Evolutionary conservation across 2,329 filamentous ascomycete genomes (phyloP).

Genomic region (Neonectria neomacrospora): DNA sequence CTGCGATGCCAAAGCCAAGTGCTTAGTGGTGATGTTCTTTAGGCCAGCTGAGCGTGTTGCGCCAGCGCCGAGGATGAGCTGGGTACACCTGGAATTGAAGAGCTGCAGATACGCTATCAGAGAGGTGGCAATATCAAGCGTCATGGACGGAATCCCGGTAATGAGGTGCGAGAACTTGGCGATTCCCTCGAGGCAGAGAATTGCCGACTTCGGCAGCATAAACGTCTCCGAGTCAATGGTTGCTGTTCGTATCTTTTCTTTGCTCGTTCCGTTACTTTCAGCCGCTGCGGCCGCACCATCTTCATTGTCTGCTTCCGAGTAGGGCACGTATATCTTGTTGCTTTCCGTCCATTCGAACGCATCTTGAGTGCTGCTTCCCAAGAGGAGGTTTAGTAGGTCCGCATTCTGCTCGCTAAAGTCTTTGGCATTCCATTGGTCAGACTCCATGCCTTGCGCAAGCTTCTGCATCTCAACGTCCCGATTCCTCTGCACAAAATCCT

Average conservation of each 20-base stretch:
- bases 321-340: conserved; percentile 67
- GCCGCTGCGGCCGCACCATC: conserved; percentile 48
- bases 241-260: conserved; percentile 76
- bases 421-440: conserved; percentile 81
- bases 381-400: conserved; percentile 69
- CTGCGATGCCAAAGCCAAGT: conserved; percentile 91
- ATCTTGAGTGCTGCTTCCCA: conserved; percentile 78
- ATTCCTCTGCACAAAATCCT: conserved; percentile 78
- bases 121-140: conserved; percentile 80
- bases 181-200: conserved; percentile 83
- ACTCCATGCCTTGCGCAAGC: conserved; percentile 80
- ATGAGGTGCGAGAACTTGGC: conserved; percentile 86
- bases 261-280: conserved; percentile 62
- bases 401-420: conserved; percentile 76
- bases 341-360: conserved; percentile 73
- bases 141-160: conserved; percentile 88
- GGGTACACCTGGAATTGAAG: conserved; percentile 96
- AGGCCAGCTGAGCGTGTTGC: conserved; percentile 89
- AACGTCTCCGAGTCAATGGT: conserved; percentile 86
- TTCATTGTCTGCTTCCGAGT: conserved; percentile 51
- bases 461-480: conserved; percentile 79
- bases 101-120: conserved; percentile 89
- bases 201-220: conserved; percentile 84
- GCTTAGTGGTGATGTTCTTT: conserved; percentile 96
- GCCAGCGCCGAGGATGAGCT: conserved; percentile 93